Conservation (phyloP, 495 filamentous ascomycete species). For the Aspergillus biplanus region DNA sequence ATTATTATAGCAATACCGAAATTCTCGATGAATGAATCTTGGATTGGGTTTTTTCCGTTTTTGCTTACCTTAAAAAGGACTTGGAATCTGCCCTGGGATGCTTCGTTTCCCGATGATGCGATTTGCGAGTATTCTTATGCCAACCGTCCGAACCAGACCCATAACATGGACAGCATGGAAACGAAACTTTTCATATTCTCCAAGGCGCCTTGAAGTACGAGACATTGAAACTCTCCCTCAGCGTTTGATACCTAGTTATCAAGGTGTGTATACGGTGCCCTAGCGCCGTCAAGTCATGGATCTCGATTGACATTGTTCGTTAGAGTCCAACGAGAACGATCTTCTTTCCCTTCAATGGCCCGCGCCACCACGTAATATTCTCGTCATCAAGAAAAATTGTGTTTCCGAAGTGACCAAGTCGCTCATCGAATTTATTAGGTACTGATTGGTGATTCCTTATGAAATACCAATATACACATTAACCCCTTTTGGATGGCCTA, state of each 20-base stretch:
- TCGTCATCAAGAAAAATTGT: conserved; percentile 85
- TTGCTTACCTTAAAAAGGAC: neutral
- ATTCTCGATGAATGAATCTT: no score
- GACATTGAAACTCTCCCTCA: conserved; percentile 46
- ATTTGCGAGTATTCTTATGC: conserved; percentile 16
- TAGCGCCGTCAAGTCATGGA: neutral
- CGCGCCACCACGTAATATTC: conserved; percentile 82
- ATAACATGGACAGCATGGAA: conserved; percentile 14
- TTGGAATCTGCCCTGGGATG: conserved; percentile 20
- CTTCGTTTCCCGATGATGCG: conserved; percentile 21
- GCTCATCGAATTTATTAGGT: conserved; percentile 77
- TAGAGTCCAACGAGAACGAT: conserved; percentile 59
- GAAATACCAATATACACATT: conserved; percentile 9
- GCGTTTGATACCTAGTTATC: conserved; percentile 52
- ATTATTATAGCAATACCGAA: no score
- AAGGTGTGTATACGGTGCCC: conserved; percentile 47
- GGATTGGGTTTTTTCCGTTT: no score
- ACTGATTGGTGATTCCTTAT: conserved; percentile 15
- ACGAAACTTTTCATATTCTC: conserved; percentile 46
- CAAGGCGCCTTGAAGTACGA: conserved; percentile 41
- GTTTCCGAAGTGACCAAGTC: conserved; percentile 70
- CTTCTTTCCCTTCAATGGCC: conserved; percentile 90
- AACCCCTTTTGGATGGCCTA: conserved; percentile 28
- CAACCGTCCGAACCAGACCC: neutral
- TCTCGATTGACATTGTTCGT: neutral